phyloP scores from a whole-genome alignment of 768 basidiomycete species.

The Tricholoma matsutake region DNA sequence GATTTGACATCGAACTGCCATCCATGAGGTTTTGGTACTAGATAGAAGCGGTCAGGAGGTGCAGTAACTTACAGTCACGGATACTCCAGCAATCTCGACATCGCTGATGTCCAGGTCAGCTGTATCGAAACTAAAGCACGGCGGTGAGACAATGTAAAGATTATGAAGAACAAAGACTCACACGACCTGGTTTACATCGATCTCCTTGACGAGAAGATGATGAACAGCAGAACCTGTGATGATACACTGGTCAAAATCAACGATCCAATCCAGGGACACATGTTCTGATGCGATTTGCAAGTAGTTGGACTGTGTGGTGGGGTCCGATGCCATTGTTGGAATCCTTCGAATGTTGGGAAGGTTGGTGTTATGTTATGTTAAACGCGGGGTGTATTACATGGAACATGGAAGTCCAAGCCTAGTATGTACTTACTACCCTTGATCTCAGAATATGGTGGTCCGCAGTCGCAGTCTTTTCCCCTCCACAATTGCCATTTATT shows the following conservation, averaged over 20 bases:
- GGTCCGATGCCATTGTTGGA: slow-evolving; percentile 37
- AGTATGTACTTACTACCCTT: too few relatives aligned
- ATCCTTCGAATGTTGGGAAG: background rate
- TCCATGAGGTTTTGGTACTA: slow-evolving; percentile 1
- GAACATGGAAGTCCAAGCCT: too few relatives aligned
- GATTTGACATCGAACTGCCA: slow-evolving; percentile 52
- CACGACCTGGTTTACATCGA: slow-evolving; percentile 58
- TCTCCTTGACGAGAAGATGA: slow-evolving; percentile 50
- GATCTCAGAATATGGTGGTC: background rate
- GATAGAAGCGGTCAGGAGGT: background rate
- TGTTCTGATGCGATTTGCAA: slow-evolving; percentile 60
- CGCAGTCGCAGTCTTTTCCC: background rate
- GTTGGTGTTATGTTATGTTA: too few relatives aligned
- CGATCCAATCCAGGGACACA: slow-evolving; percentile 70
- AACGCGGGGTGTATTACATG: too few relatives aligned
- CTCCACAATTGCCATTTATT: background rate
- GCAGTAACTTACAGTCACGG: slow-evolving; percentile 40
- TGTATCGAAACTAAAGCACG: slow-evolving; percentile 63
- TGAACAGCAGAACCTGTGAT: slow-evolving; percentile 69
- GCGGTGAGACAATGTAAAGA: background rate
- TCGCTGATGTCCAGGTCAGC: slow-evolving; percentile 57
- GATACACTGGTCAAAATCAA: slow-evolving; percentile 60
- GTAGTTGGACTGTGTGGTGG: slow-evolving; percentile 83
- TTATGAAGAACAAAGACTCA: slow-evolving; percentile 27
- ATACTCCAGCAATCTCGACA: slow-evolving; percentile 50